Evolutionary conservation across 371 early-diverging fungal species (phyloP).

Genomic region (Mortierella sp.): DNA sequence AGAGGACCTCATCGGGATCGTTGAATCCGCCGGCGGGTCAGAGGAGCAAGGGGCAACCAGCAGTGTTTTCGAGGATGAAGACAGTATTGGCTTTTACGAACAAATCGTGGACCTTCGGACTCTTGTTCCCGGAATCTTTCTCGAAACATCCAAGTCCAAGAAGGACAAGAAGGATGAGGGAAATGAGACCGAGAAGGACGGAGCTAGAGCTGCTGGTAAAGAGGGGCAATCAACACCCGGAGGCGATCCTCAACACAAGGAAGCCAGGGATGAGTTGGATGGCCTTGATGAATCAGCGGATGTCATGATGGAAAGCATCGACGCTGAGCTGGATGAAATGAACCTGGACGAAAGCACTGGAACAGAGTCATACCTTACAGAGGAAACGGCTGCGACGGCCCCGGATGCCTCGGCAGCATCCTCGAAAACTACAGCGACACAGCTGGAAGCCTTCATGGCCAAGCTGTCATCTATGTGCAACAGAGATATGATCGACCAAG

Average conservation of each 20-base stretch:
- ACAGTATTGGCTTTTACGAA: constrained; percentile 86
- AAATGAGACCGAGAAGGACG: constrained; percentile 44
- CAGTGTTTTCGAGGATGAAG: constrained; percentile 91
- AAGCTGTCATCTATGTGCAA: constrained; percentile 84
- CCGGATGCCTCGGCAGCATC: constrained; percentile 33
- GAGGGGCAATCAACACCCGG: constrained; percentile 25
- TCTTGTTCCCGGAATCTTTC: constrained; percentile 82
- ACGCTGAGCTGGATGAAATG: constrained; percentile 52
- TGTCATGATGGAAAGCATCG: constrained; percentile 34
- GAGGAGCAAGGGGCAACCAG: constrained; percentile 59
- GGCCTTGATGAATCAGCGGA: constrained; percentile 44
- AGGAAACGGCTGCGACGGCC: constrained; percentile 11
- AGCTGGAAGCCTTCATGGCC: constrained; percentile 76
- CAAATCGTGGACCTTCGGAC: constrained; percentile 78
- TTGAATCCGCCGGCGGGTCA: constrained; percentile 25
- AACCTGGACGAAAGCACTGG: constrained; percentile 32
- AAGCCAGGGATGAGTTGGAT: constrained; percentile 30
- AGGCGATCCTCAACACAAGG: constrained; percentile 23
- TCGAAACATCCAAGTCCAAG: constrained; percentile 62
- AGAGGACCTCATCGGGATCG: constrained; percentile 35
- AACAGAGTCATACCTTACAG: constrained; percentile 45
- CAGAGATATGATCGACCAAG: constrained; percentile 86
- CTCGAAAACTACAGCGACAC: constrained; percentile 61
- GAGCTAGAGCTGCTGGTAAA: constrained; percentile 21
- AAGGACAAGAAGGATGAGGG: constrained; percentile 55